Evolutionary conservation across 345 rosid species (phyloP).

Genomic region (Dipteronia dyeriana): DNA sequence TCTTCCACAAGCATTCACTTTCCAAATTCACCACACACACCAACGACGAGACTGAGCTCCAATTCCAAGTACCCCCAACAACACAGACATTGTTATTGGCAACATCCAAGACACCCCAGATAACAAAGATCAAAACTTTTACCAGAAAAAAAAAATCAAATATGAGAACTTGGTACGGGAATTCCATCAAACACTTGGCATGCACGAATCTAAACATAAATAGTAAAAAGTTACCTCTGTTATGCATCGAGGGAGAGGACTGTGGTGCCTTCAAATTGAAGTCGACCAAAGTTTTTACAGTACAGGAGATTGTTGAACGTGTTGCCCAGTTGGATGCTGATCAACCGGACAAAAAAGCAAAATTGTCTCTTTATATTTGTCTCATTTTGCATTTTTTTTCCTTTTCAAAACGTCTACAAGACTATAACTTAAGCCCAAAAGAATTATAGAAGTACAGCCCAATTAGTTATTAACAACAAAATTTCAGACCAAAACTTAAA

Average conservation of each 20-base stretch:
- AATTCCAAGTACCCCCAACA: neutral
- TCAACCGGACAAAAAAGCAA: no score
- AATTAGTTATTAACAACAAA: no score
- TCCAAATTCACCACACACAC: neutral
- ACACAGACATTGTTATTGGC: neutral
- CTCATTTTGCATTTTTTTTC: no score
- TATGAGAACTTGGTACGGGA: neutral
- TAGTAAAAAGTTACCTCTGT: neutral
- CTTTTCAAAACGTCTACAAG: no score
- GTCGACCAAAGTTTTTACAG: neutral
- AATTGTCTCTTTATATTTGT: no score
- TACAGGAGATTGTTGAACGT: no score
- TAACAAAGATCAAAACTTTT: neutral
- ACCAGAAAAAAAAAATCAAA: neutral
- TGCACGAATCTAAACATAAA: neutral
- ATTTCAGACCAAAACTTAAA: no score
- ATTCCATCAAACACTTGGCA: neutral
- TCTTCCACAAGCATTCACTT: neutral
- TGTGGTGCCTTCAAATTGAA: neutral
- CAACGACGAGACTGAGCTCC: neutral
- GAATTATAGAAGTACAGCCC: no score
- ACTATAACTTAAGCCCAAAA: no score
- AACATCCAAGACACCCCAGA: slow-evolving; percentile 14
- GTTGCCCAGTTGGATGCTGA: no score
- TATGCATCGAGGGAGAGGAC: neutral